phyloP scores from a whole-genome alignment of 495 filamentous ascomycete genomes.

The Penicillium tannophilum region DNA sequence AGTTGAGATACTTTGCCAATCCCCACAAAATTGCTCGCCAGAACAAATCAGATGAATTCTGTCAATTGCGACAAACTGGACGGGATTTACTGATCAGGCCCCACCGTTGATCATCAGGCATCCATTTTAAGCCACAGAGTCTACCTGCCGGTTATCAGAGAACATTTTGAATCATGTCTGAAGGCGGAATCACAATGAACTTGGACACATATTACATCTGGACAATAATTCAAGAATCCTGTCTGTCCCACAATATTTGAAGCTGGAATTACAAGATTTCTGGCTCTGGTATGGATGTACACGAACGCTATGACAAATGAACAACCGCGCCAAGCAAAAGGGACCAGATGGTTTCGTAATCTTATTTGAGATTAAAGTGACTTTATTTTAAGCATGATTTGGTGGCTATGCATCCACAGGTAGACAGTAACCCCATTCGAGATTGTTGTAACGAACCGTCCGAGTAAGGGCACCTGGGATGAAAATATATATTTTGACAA shows the following conservation, averaged over 20 bases:
- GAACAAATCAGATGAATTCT: neutral
- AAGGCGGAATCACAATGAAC: neutral
- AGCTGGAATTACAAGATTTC: neutral
- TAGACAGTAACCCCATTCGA: too few species aligned
- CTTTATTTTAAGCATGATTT: neutral
- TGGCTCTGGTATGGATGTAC: neutral
- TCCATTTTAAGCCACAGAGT: neutral
- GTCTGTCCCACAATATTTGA: neutral
- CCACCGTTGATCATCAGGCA: slow-evolving; percentile 5
- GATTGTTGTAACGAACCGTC: too few species aligned
- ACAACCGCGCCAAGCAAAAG: neutral
- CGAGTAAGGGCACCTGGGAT: too few species aligned
- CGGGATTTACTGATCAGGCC: slow-evolving; percentile 1
- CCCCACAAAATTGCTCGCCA: neutral
- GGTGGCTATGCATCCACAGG: neutral
- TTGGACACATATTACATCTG: neutral
- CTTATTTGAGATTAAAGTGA: neutral
- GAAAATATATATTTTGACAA: too few species aligned
- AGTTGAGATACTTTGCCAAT: neutral
- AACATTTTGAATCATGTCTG: neutral
- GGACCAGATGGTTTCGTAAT: neutral
- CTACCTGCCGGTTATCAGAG: neutral
- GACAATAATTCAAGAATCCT: neutral
- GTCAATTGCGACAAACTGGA: slow-evolving; percentile 2
- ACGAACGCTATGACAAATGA: neutral